These are phyloP conservation scores for Zarea fungicola DNA, from an alignment of 2,329 filamentous ascomycete genomes.

Conservation along the genomic window DNA sequence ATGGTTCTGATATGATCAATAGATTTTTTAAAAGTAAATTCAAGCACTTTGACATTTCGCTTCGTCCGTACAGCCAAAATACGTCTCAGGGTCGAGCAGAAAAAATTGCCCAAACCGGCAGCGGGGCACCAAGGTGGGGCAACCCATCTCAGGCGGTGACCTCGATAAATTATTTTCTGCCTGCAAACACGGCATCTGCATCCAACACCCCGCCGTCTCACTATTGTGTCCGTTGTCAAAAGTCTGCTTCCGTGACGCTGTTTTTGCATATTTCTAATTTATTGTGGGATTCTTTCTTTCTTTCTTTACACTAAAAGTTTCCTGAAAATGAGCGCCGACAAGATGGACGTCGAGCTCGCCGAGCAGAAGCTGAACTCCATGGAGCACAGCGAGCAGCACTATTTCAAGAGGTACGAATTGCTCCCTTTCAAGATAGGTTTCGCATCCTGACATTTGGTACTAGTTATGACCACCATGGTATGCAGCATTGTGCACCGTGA, in stretches of 20 bases:
- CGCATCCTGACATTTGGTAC: conserved; percentile 29
- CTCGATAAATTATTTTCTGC: conserved; percentile 25
- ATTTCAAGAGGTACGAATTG: conserved; percentile 96
- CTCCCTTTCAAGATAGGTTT: conserved; percentile 16
- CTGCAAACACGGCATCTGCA: conserved; percentile 18
- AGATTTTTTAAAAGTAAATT: conserved; percentile 8
- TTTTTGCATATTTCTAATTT: background rate
- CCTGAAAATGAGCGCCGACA: conserved; percentile 41
- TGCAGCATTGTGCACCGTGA: conserved; percentile 17
- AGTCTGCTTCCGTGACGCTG: background rate
- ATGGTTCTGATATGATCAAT: conserved; percentile 1
- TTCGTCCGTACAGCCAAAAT: too few species aligned
- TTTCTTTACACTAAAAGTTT: background rate
- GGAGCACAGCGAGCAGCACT: conserved; percentile 95
- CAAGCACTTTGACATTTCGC: background rate
- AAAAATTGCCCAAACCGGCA: conserved; percentile 5
- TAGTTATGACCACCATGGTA: conserved; percentile 98
- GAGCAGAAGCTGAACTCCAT: conserved; percentile 64
- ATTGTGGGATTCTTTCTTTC: background rate
- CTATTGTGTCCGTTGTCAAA: conserved; percentile 2
- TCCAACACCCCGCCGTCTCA: conserved; percentile 7
- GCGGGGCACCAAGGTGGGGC: conserved; percentile 13
- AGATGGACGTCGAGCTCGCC: conserved; percentile 55
- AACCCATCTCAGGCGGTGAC: conserved; percentile 23
- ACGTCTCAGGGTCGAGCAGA: background rate